These are phyloP conservation scores for Salix brachista DNA, from an alignment of 345 rosid genomes.

Conservation along the genomic window DNA sequence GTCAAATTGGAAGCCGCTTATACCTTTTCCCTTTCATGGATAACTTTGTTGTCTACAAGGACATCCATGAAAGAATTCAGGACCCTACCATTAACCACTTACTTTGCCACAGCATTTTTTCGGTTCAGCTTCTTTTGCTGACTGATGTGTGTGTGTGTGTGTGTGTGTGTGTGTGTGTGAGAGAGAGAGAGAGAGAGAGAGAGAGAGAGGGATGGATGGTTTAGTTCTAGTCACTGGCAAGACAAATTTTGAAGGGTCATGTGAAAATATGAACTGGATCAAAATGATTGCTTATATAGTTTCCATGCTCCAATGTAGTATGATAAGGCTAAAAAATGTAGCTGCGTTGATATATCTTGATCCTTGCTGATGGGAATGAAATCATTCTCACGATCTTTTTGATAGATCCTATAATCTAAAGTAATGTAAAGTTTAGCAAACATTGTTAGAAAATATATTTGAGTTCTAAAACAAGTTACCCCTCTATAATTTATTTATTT, in stretches of 20 bases:
- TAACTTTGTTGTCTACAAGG: constrained; percentile 1
- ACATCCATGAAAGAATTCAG: background rate
- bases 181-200: too few species aligned
- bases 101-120: constrained; percentile 1
- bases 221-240: background rate
- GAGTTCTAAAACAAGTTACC: too few species aligned
- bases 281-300: too few species aligned
- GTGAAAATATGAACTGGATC: too few species aligned
- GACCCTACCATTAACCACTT: constrained; percentile 6
- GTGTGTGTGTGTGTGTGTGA: background rate
- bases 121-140: constrained; percentile 32
- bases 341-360: background rate
- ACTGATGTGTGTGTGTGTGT: background rate
- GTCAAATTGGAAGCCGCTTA: constrained; percentile 28
- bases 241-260: too few species aligned
- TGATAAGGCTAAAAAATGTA: background rate
- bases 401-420: background rate
- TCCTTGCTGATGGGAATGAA: background rate
- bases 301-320: background rate
- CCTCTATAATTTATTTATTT: too few species aligned
- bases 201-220: too few species aligned
- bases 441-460: background rate
- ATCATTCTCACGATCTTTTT: background rate
- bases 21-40: background rate
- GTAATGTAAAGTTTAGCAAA: background rate